Evolutionary conservation across 2,329 filamentous ascomycete species (phyloP).

Genomic region (Trichoderma atrobrunneum): DNA sequence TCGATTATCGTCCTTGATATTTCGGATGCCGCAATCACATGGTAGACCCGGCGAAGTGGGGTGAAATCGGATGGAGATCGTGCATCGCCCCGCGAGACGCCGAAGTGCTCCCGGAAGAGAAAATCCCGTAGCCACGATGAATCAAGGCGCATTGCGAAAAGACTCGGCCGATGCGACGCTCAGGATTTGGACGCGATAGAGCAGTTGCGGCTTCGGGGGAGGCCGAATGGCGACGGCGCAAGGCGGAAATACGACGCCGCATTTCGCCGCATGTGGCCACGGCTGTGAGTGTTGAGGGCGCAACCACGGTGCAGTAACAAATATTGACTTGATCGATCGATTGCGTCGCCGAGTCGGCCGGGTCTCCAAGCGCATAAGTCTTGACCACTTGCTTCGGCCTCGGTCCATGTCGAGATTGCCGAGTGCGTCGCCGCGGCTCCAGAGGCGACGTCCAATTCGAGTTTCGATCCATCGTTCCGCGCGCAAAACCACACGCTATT

Average conservation of each 20-base stretch:
- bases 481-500: slow-evolving; percentile 16
- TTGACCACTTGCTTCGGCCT: not conserved
- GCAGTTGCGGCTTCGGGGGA: not conserved
- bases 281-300: not conserved
- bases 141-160: not conserved
- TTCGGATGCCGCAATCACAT: not conserved
- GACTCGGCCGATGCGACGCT: not conserved
- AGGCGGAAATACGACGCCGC: slow-evolving; percentile 6
- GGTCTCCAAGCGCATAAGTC: not conserved
- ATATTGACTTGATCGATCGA: not conserved
- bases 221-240: not conserved
- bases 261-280: slow-evolving; percentile 6
- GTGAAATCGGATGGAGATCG: slow-evolving; percentile 14
- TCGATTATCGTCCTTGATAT: not conserved
- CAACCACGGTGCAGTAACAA: not conserved
- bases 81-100: slow-evolving; percentile 12
- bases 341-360: not conserved
- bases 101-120: slow-evolving; percentile 13
- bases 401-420: slow-evolving; percentile 1
- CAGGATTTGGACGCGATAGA: not conserved
- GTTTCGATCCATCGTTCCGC: slow-evolving; percentile 15
- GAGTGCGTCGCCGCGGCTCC: slow-evolving; percentile 18
- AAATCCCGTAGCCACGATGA: not conserved
- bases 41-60: slow-evolving; percentile 14
- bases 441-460: slow-evolving; percentile 21